These are phyloP conservation scores for Leccinum disarticulatum DNA, from an alignment of 768 basidiomycete genomes.

Conservation along the genomic window DNA sequence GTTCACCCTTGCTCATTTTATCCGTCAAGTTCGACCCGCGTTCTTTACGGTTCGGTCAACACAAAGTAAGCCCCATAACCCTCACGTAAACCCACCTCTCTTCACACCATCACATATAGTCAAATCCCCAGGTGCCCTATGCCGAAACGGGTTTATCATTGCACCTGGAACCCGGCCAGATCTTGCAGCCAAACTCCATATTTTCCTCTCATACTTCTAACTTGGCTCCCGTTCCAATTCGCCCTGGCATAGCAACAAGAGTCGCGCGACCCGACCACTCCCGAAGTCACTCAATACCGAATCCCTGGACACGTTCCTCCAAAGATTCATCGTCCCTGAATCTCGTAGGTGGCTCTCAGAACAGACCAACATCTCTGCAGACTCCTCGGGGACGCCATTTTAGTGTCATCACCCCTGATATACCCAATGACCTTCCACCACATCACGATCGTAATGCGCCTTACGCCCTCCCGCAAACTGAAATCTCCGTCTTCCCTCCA, in stretches of 20 bases:
- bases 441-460: slow-evolving; percentile 13
- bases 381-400: slow-evolving; percentile 17
- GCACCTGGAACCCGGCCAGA: slow-evolving; percentile 55
- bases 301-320: neutral
- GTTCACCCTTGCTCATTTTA: slow-evolving; percentile 8
- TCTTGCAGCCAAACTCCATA: slow-evolving; percentile 42
- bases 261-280: slow-evolving; percentile 9
- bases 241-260: neutral
- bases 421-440: slow-evolving; percentile 8
- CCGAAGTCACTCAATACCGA: slow-evolving; percentile 16
- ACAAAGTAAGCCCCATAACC: slow-evolving; percentile 19
- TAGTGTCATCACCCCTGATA: slow-evolving; percentile 10
- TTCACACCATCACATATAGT: slow-evolving; percentile 16
- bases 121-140: slow-evolving; percentile 1
- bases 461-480: slow-evolving; percentile 14
- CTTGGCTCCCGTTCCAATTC: slow-evolving; percentile 4
- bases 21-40: slow-evolving; percentile 14
- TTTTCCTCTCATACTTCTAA: slow-evolving; percentile 11
- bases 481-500: slow-evolving; percentile 23
- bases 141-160: slow-evolving; percentile 40
- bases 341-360: slow-evolving; percentile 1
- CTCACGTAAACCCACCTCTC: neutral
- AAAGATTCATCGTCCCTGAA: neutral
- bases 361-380: slow-evolving; percentile 6
- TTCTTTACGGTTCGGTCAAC: slow-evolving; percentile 10